Evolutionary conservation across 2,329 filamentous ascomycete species (phyloP).

Genomic region (Elsinoe ampelina): DNA sequence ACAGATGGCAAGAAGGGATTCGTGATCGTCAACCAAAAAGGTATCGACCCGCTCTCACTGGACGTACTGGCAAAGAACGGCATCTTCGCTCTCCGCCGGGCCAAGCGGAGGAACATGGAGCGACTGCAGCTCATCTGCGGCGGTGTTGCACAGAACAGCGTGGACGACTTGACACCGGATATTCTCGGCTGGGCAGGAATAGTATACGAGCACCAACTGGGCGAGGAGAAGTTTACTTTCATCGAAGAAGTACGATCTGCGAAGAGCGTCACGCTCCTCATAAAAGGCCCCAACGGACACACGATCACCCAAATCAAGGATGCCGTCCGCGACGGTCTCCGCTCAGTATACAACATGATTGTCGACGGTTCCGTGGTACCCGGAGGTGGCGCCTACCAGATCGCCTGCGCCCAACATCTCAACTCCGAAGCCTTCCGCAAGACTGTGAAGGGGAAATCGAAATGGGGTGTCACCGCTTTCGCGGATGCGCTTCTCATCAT

Average conservation of each 20-base stretch:
- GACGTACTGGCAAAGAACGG: conserved; percentile 97
- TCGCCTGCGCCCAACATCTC: conserved; percentile 80
- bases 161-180: conserved; percentile 81
- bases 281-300: conserved; percentile 95
- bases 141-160: conserved; percentile 86
- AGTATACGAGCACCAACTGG: conserved; percentile 94
- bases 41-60: conserved; percentile 90
- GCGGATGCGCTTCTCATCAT: conserved; percentile 91
- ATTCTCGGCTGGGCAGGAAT: conserved; percentile 90
- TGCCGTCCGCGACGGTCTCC: conserved; percentile 85
- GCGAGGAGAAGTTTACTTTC: conserved; percentile 99
- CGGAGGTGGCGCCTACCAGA: conserved; percentile 89
- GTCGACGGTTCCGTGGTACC: conserved; percentile 95
- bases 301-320: conserved; percentile 96
- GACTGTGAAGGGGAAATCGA: conserved; percentile 94
- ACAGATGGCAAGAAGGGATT: conserved; percentile 90
- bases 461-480: conserved; percentile 91
- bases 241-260: conserved; percentile 97
- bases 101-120: conserved; percentile 99
- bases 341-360: conserved; percentile 98
- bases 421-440: conserved; percentile 79
- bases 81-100: conserved; percentile 85
- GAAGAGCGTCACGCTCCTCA: conserved; percentile 93
- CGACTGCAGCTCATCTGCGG: conserved; percentile 90
- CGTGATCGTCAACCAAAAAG: conserved; percentile 98